A percentile compares a stretch with the other conserved stretches of the same genome.
phyloP scores from a whole-genome alignment of 192 early-diverging fungal genomes.

The Chytriomyces sp. region DNA sequence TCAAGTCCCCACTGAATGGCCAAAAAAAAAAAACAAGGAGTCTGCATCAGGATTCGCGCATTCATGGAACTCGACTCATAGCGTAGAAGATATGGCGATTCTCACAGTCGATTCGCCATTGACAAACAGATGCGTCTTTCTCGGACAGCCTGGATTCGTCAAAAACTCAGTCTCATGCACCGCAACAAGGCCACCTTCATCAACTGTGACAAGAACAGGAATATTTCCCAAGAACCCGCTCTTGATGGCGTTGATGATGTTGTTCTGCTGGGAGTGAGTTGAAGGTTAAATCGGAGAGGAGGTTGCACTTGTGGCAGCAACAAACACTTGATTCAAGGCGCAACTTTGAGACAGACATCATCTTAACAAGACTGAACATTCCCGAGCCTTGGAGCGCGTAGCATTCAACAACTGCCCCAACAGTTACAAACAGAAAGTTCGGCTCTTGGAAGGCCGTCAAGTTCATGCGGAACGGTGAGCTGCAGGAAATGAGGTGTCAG shows the following conservation, averaged over 20 bases:
- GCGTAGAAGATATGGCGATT: too few relatives aligned
- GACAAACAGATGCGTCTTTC: background rate
- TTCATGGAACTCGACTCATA: too few relatives aligned
- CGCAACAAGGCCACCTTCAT: conserved; percentile 59
- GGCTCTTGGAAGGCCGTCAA: conserved; percentile 5
- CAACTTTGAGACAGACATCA: background rate
- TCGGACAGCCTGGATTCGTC: conserved; percentile 22
- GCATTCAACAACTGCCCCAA: background rate
- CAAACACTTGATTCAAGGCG: background rate
- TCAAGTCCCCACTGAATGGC: conserved; percentile 59
- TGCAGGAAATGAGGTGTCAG: background rate
- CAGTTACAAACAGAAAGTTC: conserved; percentile 7
- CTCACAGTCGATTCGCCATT: too few relatives aligned
- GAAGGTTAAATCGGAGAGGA: background rate
- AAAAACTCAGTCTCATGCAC: conserved; percentile 57
- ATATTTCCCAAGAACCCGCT: conserved; percentile 56
- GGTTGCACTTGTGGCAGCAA: background rate
- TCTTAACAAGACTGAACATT: background rate
- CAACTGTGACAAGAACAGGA: conserved; percentile 59
- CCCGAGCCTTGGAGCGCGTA: background rate
- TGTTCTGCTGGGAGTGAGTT: conserved; percentile 3
- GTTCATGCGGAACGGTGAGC: conserved; percentile 24
- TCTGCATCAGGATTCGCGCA: too few relatives aligned
- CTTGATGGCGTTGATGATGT: conserved; percentile 64
- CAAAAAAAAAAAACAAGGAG: too few relatives aligned